A percentile compares a stretch with the other conserved stretches of the same genome.
Evolutionary conservation across 2,329 filamentous ascomycete genomes (phyloP).

Genomic region (Teratosphaeria gauchensis): DNA sequence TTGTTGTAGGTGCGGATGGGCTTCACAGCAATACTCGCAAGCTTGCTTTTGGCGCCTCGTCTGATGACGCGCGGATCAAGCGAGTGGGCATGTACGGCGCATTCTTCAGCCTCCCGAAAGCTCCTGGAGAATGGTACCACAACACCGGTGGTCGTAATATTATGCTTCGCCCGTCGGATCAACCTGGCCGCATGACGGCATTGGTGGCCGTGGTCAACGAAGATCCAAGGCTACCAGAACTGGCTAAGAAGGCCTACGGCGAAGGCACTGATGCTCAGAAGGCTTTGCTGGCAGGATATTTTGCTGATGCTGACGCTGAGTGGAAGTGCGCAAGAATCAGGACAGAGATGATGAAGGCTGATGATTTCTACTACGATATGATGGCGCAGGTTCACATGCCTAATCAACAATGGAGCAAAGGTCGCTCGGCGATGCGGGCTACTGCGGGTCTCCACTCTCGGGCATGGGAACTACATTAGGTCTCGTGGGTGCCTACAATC

Average conservation of each 20-base stretch:
- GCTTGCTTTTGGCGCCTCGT: slow-evolving; percentile 17
- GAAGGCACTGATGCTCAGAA: slow-evolving; percentile 16
- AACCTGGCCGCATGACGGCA: slow-evolving; percentile 13
- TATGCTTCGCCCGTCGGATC: slow-evolving; percentile 21
- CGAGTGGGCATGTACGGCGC: slow-evolving; percentile 20
- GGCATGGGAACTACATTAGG: slow-evolving; percentile 28
- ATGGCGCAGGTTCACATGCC: slow-evolving; percentile 23
- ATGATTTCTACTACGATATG: slow-evolving; percentile 26
- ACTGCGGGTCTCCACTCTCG: slow-evolving; percentile 22
- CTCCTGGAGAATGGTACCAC: slow-evolving; percentile 19
- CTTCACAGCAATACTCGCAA: slow-evolving; percentile 20
- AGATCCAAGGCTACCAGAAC: slow-evolving; percentile 10
- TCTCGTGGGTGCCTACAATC: slow-evolving; percentile 25
- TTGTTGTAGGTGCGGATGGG: slow-evolving; percentile 26
- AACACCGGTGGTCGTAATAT: slow-evolving; percentile 19
- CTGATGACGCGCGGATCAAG: slow-evolving; percentile 10
- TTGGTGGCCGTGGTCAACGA: slow-evolving; percentile 16
- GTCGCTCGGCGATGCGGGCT: slow-evolving; percentile 24
- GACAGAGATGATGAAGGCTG: slow-evolving; percentile 16
- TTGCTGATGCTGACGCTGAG: slow-evolving; percentile 13
- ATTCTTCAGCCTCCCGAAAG: slow-evolving; percentile 23
- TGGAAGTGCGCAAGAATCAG: slow-evolving; percentile 21
- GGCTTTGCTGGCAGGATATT: slow-evolving; percentile 18
- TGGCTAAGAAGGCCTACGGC: slow-evolving; percentile 8
- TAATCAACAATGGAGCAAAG: slow-evolving; percentile 17